Conservation (phyloP, 768 basidiomycete genomes). For the Exsudoporus frostii region DNA sequence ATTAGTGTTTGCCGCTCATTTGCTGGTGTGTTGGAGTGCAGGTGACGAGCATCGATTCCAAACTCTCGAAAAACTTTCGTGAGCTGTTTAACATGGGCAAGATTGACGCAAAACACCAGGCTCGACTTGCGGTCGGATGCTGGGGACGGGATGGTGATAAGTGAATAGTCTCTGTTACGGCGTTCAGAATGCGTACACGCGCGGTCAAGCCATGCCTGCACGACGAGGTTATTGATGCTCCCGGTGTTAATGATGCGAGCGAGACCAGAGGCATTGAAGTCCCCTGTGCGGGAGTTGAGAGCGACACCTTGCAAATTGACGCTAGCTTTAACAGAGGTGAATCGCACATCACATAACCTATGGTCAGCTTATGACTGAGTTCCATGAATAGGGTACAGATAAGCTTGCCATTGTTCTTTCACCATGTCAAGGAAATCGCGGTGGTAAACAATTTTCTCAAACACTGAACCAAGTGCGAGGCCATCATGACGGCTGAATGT, state of each 20-base stretch:
- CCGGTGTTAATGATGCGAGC: conserved; percentile 80
- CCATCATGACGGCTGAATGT: conserved; percentile 94
- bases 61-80: conserved; percentile 67
- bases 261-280: conserved; percentile 77
- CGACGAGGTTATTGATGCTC: conserved; percentile 72
- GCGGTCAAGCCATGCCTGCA: conserved; percentile 82
- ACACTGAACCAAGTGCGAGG: conserved; percentile 82
- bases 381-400: neutral
- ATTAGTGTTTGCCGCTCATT: conserved; percentile 64
- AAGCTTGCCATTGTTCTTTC: conserved; percentile 74
- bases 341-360: conserved; percentile 83
- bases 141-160: neutral
- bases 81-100: conserved; percentile 74
- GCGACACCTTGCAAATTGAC: conserved; percentile 68
- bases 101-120: conserved; percentile 86
- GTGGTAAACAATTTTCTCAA: conserved; percentile 90
- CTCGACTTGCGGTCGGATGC: conserved; percentile 74
- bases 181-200: conserved; percentile 52
- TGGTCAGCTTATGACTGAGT: neutral
- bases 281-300: conserved; percentile 66
- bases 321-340: conserved; percentile 76
- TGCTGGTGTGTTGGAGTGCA: conserved; percentile 67
- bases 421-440: conserved; percentile 91
- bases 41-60: conserved; percentile 82
- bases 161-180: conserved; percentile 1